These are phyloP conservation scores for Phytophthora cryptogea DNA, from an alignment of 352 stramenopile genomes.

Conservation along the genomic window DNA sequence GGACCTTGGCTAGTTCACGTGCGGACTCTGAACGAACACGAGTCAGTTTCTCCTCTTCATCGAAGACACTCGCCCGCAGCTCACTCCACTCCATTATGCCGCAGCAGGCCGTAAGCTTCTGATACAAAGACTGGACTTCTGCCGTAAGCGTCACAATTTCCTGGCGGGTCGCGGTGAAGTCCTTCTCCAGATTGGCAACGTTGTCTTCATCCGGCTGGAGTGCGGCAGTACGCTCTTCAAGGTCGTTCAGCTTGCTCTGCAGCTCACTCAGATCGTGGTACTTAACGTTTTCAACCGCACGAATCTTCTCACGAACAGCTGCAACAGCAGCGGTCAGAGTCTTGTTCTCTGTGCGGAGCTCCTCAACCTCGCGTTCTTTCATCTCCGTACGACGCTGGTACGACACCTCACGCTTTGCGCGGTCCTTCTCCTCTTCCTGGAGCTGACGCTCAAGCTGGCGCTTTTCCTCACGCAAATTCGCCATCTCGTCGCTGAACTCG, in stretches of 20 bases:
- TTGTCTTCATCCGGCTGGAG: slow-evolving; percentile 40
- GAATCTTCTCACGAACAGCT: slow-evolving; percentile 51
- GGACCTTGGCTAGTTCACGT: slow-evolving; percentile 42
- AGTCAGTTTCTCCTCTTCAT: slow-evolving; percentile 49
- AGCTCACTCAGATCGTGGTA: slow-evolving; percentile 45
- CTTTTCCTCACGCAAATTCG: slow-evolving; percentile 43
- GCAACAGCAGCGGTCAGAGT: slow-evolving; percentile 39
- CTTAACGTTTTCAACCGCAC: slow-evolving; percentile 44
- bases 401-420: slow-evolving; percentile 42
- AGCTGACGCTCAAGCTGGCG: slow-evolving; percentile 44
- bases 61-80: slow-evolving; percentile 46
- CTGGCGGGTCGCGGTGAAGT: slow-evolving; percentile 51
- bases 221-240: slow-evolving; percentile 43
- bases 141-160: slow-evolving; percentile 47
- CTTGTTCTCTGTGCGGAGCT: slow-evolving; percentile 50
- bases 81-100: slow-evolving; percentile 66
- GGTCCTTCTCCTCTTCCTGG: slow-evolving; percentile 40
- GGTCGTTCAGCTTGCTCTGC: slow-evolving; percentile 37
- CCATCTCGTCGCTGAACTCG: slow-evolving; percentile 56
- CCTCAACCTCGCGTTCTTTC: slow-evolving; percentile 48
- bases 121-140: slow-evolving; percentile 52
- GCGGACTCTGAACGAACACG: slow-evolving; percentile 36
- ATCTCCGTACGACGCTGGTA: slow-evolving; percentile 47
- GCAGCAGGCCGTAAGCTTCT: slow-evolving; percentile 61
- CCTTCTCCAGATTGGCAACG: slow-evolving; percentile 39